phyloP scores from a whole-genome alignment of 73 alveolate species.

The Tetrahymena elliotti region DNA sequence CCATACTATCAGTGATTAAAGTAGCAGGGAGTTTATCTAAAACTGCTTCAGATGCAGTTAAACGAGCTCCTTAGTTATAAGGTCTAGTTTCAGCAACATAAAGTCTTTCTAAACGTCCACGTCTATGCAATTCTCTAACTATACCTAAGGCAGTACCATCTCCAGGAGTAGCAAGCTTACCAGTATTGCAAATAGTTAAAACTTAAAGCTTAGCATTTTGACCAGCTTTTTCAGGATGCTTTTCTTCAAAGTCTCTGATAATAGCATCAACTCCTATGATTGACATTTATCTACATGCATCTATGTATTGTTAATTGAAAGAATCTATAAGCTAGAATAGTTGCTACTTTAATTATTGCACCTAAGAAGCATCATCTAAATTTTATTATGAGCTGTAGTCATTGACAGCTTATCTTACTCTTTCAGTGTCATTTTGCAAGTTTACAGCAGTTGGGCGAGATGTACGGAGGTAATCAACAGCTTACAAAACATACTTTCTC shows the following conservation, averaged over 20 bases:
- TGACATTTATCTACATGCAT: background rate
- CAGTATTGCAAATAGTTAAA: background rate
- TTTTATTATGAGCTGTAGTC: background rate
- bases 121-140: background rate
- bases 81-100: background rate
- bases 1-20: background rate
- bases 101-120: background rate
- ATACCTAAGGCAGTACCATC: background rate
- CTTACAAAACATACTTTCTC: background rate
- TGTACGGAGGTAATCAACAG: background rate
- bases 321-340: background rate
- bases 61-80: background rate
- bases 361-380: background rate
- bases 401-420: background rate
- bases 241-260: background rate
- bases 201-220: background rate
- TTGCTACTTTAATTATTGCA: background rate
- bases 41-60: background rate
- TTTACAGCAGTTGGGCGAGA: background rate
- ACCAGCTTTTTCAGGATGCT: background rate
- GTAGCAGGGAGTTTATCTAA: background rate
- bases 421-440: background rate
- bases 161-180: background rate
- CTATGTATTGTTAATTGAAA: background rate
- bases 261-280: background rate